Conservation (phyloP, 2,329 filamentous ascomycete species). For the Pezicula carpinea region DNA sequence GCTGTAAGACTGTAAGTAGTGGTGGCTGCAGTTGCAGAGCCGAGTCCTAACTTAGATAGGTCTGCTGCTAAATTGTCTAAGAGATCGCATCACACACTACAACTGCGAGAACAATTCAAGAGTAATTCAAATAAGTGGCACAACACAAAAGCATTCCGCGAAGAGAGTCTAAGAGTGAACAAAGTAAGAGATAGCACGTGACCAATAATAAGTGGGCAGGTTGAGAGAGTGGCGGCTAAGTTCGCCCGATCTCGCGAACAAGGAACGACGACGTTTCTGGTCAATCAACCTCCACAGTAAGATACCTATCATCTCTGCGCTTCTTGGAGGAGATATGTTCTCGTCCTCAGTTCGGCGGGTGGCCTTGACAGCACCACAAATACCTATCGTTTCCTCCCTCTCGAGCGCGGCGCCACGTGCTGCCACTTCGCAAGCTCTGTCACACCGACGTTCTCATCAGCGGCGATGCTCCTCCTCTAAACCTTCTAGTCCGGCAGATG, state of each 20-base stretch:
- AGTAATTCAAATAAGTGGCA: no score
- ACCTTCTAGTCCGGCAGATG: slow-evolving; percentile 32
- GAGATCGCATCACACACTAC: no score
- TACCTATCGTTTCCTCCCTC: slow-evolving; percentile 22
- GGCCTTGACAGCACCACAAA: slow-evolving; percentile 20
- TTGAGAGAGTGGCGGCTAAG: not conserved
- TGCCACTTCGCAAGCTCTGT: slow-evolving; percentile 19
- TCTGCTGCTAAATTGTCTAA: no score
- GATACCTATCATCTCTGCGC: slow-evolving; percentile 3
- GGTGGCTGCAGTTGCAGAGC: no score
- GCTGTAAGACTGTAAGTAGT: no score
- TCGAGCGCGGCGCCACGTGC: slow-evolving; percentile 20
- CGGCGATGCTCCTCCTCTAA: slow-evolving; percentile 32
- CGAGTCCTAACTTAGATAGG: no score
- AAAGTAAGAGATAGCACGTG: no score
- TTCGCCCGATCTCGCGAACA: slow-evolving; percentile 4
- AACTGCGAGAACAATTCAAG: no score
- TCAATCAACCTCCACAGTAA: slow-evolving; percentile 3
- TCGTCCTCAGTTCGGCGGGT: slow-evolving; percentile 28
- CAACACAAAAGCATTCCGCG: no score
- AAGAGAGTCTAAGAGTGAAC: no score
- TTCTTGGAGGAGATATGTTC: slow-evolving; percentile 25
- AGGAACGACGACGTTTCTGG: not conserved
- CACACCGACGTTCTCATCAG: slow-evolving; percentile 24
- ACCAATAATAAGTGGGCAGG: no score